Percentiles rank a stretch among this genome's conserved stretches.
Conservation (phyloP, 495 filamentous ascomycete species). For the Aspergillus nanangensis region DNA sequence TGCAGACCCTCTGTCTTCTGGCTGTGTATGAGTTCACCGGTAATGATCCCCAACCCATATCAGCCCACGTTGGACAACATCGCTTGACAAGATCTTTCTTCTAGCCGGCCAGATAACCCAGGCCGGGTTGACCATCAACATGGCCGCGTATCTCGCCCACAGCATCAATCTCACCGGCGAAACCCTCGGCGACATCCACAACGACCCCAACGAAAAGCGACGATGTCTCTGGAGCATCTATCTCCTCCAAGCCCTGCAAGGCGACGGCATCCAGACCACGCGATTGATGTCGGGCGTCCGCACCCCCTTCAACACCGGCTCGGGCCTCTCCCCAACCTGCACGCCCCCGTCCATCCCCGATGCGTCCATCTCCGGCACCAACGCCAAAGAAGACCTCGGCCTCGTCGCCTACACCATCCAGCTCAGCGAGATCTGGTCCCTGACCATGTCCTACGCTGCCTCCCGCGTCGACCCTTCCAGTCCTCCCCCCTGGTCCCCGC, state of each 20-base stretch:
- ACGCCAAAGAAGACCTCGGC: slow-evolving; percentile 27
- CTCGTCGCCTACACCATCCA: slow-evolving; percentile 32
- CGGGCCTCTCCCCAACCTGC: no score
- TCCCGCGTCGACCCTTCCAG: slow-evolving; percentile 20
- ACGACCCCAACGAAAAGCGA: slow-evolving; percentile 30
- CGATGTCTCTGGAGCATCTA: slow-evolving; percentile 36
- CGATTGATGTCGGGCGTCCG: no score
- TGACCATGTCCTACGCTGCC: slow-evolving; percentile 35
- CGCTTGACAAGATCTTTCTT: no score
- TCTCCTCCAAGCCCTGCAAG: slow-evolving; percentile 34
- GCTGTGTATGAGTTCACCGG: slow-evolving; percentile 38
- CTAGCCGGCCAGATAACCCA: slow-evolving; percentile 32
- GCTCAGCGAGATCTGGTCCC: slow-evolving; percentile 35
- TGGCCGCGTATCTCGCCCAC: slow-evolving; percentile 33
- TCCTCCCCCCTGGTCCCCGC: slow-evolving; percentile 38
- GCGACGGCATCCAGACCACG: slow-evolving; percentile 8
- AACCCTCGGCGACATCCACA: slow-evolving; percentile 15
- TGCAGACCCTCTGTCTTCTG: slow-evolving; percentile 38
- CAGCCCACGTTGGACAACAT: no score
- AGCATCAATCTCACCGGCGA: slow-evolving; percentile 21
- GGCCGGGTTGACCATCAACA: slow-evolving; percentile 31
- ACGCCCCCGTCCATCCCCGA: no score
- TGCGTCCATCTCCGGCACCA: no score
- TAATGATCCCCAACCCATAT: slow-evolving; percentile 14
- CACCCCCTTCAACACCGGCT: slow-evolving; percentile 10